These are phyloP conservation scores for Cryoendolithus antarcticus DNA, from an alignment of 2,329 filamentous ascomycete species.

Conservation along the genomic window DNA sequence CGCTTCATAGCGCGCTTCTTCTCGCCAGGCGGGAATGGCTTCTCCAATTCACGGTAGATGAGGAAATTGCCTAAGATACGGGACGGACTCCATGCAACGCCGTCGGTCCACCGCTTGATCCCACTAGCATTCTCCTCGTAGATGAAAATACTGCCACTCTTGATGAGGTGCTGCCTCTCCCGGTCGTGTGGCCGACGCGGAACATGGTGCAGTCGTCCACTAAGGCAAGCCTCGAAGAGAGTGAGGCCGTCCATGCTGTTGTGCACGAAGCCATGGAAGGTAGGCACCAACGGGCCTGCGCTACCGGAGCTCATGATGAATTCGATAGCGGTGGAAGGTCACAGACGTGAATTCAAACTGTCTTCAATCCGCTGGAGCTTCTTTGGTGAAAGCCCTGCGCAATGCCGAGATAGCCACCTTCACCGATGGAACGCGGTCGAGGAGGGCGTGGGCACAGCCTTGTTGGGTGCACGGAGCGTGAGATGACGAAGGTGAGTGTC, in stretches of 20 bases:
- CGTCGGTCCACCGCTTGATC: conserved; percentile 91
- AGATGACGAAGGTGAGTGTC: too few species aligned
- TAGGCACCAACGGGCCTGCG: conserved; percentile 26
- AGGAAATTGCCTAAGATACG: conserved; percentile 76
- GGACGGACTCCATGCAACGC: conserved; percentile 80
- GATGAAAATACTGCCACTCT: conserved; percentile 76
- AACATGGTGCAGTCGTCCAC: conserved; percentile 59
- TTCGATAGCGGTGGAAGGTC: conserved; percentile 1
- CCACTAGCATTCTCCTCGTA: conserved; percentile 85
- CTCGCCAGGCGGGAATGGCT: conserved; percentile 66
- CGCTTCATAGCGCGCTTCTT: conserved; percentile 76
- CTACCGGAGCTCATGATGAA: conserved; percentile 23
- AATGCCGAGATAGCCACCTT: too few species aligned
- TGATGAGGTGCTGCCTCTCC: conserved; percentile 64
- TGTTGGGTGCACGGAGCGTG: too few species aligned
- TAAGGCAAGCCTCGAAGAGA: conserved; percentile 67
- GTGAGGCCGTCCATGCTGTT: conserved; percentile 55
- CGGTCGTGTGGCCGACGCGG: conserved; percentile 76
- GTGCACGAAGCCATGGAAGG: conserved; percentile 27
- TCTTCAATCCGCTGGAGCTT: too few species aligned
- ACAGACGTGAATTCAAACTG: neutral
- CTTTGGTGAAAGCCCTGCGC: too few species aligned
- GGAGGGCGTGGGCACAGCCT: too few species aligned
- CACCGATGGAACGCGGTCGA: too few species aligned
- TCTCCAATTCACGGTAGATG: conserved; percentile 70